These are phyloP conservation scores for Maudiozyma turicensis DNA, from an alignment of 805 yeast species.

Conservation along the genomic window DNA sequence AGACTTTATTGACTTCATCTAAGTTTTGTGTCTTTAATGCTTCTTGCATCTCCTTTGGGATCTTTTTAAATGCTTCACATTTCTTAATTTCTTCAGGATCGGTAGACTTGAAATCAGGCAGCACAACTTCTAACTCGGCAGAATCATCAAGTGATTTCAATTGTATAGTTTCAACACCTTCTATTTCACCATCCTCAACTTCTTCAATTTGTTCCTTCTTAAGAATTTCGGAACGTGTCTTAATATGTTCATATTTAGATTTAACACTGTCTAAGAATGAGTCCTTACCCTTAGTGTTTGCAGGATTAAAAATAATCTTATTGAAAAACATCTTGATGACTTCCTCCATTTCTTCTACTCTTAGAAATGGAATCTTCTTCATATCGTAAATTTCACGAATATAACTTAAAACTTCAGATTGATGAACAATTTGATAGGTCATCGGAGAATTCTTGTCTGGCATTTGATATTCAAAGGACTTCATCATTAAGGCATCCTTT, in stretches of 20 bases:
- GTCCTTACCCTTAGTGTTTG: conserved; percentile 48
- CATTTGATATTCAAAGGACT: conserved; percentile 74
- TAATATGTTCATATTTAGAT: conserved; percentile 67
- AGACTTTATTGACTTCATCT: conserved; percentile 75
- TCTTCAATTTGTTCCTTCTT: conserved; percentile 38
- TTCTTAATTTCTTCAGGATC: conserved; percentile 35
- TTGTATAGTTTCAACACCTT: conserved; percentile 74
- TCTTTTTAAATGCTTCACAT: conserved; percentile 46
- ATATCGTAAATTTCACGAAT: conserved; percentile 35
- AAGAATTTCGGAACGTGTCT: conserved; percentile 58
- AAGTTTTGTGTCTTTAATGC: conserved; percentile 67
- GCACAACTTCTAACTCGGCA: conserved; percentile 57
- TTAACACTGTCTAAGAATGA: conserved; percentile 69
- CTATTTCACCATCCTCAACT: conserved; percentile 35
- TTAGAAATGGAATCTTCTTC: conserved; percentile 28
- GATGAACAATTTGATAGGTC: conserved; percentile 65
- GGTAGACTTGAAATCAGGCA: conserved; percentile 50
- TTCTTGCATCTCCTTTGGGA: conserved; percentile 53
- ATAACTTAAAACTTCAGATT: conserved; percentile 72
- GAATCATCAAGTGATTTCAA: conserved; percentile 80
- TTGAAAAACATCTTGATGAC: conserved; percentile 61
- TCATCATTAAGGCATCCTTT: conserved; percentile 87
- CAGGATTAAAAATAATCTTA: conserved; percentile 36
- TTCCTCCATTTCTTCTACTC: conserved; percentile 28
- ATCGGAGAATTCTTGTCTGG: conserved; percentile 34